Percentiles rank a stretch among this genome's conserved stretches.
phyloP scores from a whole-genome alignment of 768 basidiomycete species.

The Multifurca ochricompacta region DNA sequence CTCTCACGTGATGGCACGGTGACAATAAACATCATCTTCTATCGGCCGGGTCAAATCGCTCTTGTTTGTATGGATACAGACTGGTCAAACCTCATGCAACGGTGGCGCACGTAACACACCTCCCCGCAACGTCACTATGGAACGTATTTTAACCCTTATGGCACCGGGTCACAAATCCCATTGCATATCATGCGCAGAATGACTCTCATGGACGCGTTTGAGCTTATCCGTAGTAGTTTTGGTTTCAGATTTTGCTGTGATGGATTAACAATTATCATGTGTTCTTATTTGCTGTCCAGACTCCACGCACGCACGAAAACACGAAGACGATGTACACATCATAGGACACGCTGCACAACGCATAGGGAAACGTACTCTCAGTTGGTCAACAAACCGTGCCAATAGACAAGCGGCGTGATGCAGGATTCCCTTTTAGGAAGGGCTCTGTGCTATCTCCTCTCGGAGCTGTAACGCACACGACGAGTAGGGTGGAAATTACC shows the following conservation, averaged over 20 bases:
- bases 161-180: neutral
- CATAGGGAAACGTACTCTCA: neutral
- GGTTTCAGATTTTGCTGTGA: constrained; percentile 4
- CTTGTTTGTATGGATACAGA: neutral
- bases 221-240: neutral
- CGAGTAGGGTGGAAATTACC: constrained; percentile 12
- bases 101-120: neutral
- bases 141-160: constrained; percentile 1
- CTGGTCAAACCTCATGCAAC: constrained; percentile 1
- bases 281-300: neutral
- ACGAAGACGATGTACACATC: neutral
- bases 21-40: neutral
- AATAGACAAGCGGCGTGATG: neutral
- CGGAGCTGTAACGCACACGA: neutral
- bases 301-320: neutral
- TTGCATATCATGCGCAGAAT: neutral
- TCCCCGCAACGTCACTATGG: constrained; percentile 3
- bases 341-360: neutral
- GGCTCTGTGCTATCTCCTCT: constrained; percentile 8
- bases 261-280: neutral
- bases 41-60: neutral
- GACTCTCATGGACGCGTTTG: constrained; percentile 6
- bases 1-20: neutral
- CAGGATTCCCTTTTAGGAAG: neutral
- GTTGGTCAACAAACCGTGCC: neutral